Evolutionary conservation across 202 grass and related monocot genomes (phyloP), one percentile per base, ranked within the genome.

Genomic region (Zizania palustris): DNA sequence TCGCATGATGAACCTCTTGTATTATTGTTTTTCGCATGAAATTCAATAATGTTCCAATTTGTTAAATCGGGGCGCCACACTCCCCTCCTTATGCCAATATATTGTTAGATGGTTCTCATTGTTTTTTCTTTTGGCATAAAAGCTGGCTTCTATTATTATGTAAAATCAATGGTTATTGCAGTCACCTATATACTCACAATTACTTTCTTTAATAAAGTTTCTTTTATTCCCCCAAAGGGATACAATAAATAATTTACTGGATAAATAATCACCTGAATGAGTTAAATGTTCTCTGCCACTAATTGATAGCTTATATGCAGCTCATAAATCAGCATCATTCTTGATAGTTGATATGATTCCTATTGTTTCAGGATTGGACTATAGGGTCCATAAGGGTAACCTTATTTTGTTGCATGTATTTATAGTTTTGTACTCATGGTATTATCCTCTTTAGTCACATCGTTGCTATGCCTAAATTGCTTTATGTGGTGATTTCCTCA

Each of bases 281-380:
- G 20, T 41, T 28, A 63, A 57, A 45, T 70, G n/a, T 55, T 81
- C 36, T 63, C 45, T 40, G 45, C 65, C 65, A 56, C 53, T 49
- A 55, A 41, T 64, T 48, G n/a, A 65, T 53, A 81, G 72, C 46
- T 71, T 36, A 71, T 71, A 64, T 41, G 51, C 41, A 86, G 20
- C 59, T 86, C 78, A 77, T 60, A 82, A 72, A 48, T 45, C 45
- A 70, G 45, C 73, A 69, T 81, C 65, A 33, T 80, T 74, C 67
- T 40, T 67, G 54, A 85, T 60, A 35, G 63, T 75, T 56, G 77
- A 80, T 86, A 37, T 75, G 76, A 45, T 64, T 55, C 63, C 16
- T 54, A 81, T 75, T 63, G 48, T 69, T 76, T 82, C 50, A 58
- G 62, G 62, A 57, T 73, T 85, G 83, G 63, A 56, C 54, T 73